These are phyloP conservation scores for Tolypocladium ophioglossoides DNA, from an alignment of 2,329 filamentous ascomycete species.

Conservation along the genomic window DNA sequence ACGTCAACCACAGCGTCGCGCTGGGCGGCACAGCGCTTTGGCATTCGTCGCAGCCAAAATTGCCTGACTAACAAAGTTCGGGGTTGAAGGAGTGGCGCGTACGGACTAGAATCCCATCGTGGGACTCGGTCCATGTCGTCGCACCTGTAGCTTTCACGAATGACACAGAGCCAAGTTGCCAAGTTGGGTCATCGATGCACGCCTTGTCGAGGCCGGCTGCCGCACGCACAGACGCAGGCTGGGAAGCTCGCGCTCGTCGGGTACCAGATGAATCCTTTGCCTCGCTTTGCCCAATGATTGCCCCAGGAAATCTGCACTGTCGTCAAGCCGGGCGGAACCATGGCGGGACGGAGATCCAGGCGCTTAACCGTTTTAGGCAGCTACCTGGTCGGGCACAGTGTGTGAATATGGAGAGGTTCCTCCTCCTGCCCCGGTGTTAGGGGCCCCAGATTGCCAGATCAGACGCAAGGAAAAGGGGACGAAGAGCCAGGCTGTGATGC, in stretches of 20 bases:
- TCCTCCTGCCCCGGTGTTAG: neutral
- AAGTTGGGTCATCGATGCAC: neutral
- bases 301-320: neutral
- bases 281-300: neutral
- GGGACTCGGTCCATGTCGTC: neutral
- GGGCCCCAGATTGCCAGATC: neutral
- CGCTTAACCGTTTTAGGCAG: conserved; percentile 3
- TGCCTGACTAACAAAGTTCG: neutral
- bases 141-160: neutral
- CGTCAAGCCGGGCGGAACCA: neutral
- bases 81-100: no score
- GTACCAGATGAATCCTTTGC: neutral
- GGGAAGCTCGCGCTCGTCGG: neutral
- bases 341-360: neutral
- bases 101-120: neutral
- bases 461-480: neutral
- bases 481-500: no score
- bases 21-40: neutral
- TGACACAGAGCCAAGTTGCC: neutral
- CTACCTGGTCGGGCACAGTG: conserved; percentile 2
- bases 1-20: no score
- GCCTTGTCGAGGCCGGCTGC: neutral
- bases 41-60: neutral
- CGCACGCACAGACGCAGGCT: neutral
- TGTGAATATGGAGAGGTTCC: neutral